A percentile compares a stretch with the other conserved stretches of the same genome.
These are phyloP conservation scores for Digitaria exilis DNA, from an alignment of 202 grass and related monocot species.

Conservation along the genomic window DNA sequence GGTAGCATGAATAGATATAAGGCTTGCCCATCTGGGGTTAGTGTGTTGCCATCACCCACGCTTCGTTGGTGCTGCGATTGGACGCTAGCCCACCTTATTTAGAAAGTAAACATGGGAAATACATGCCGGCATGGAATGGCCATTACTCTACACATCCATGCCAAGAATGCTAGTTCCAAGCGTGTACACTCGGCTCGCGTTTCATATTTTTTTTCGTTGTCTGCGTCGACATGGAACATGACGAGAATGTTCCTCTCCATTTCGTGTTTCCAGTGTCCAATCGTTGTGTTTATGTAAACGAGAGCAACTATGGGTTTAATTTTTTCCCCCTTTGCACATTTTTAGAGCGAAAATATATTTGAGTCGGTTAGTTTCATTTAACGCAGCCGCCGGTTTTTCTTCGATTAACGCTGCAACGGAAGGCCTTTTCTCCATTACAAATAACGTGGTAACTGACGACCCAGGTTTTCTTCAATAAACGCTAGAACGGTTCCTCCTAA, in stretches of 20 bases:
- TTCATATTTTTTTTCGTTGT: neutral
- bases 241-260: neutral
- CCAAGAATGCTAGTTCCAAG: neutral
- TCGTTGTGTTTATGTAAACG: neutral
- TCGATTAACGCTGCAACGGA: neutral
- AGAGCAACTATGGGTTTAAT: too few relatives aligned
- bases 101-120: conserved; percentile 9
- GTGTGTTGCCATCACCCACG: neutral
- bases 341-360: too few relatives aligned
- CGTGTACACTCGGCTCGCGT: neutral
- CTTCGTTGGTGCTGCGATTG: neutral
- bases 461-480: too few relatives aligned
- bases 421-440: too few relatives aligned
- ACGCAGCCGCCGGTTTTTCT: too few relatives aligned
- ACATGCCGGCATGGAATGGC: neutral
- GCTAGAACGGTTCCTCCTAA: too few relatives aligned
- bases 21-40: too few relatives aligned
- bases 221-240: neutral
- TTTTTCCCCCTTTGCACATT: too few relatives aligned
- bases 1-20: too few relatives aligned
- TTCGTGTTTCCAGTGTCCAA: neutral
- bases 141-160: neutral
- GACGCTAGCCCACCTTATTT: conserved; percentile 1
- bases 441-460: too few relatives aligned
- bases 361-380: neutral